These are phyloP conservation scores for Populus tremula DNA, from an alignment of 345 rosid species.

Conservation along the genomic window DNA sequence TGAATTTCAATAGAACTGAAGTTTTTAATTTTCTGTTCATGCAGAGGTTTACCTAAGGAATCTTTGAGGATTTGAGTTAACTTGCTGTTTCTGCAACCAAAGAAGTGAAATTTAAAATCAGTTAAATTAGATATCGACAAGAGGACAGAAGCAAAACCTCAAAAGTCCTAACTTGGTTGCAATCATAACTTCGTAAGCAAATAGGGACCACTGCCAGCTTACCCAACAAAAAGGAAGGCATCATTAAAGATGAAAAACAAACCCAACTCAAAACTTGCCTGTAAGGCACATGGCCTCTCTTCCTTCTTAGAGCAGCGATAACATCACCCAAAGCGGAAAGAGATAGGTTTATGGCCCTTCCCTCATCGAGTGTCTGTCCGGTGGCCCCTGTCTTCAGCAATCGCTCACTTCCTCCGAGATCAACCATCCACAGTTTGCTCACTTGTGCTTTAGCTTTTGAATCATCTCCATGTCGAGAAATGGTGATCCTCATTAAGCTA, in stretches of 20 bases:
- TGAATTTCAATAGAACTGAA: background rate
- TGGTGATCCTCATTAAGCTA: slow-evolving; percentile 83
- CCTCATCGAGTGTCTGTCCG: slow-evolving; percentile 85
- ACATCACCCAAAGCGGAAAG: slow-evolving; percentile 96
- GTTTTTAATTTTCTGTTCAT: background rate
- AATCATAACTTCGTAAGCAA: background rate
- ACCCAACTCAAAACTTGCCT: slow-evolving; percentile 52
- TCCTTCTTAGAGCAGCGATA: slow-evolving; percentile 82
- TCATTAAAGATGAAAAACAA: slow-evolving; percentile 6
- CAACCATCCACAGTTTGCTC: slow-evolving; percentile 96
- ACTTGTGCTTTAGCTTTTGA: slow-evolving; percentile 53
- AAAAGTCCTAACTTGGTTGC: slow-evolving; percentile 13
- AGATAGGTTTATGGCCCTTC: slow-evolving; percentile 84
- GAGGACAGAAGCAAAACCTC: slow-evolving; percentile 19
- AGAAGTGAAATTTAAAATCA: slow-evolving; percentile 1
- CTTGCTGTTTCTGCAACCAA: slow-evolving; percentile 91
- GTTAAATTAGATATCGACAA: background rate
- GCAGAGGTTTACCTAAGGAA: slow-evolving; percentile 62
- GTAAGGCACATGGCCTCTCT: slow-evolving; percentile 87
- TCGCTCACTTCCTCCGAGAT: slow-evolving; percentile 96
- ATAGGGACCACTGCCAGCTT: slow-evolving; percentile 16
- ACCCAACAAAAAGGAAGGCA: background rate
- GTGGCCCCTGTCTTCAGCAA: slow-evolving; percentile 75
- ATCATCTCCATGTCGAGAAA: slow-evolving; percentile 53
- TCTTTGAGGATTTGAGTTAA: slow-evolving; percentile 94